These are phyloP conservation scores for Cordyceps farinosa DNA, from an alignment of 2,329 filamentous ascomycete genomes.

Conservation along the genomic window DNA sequence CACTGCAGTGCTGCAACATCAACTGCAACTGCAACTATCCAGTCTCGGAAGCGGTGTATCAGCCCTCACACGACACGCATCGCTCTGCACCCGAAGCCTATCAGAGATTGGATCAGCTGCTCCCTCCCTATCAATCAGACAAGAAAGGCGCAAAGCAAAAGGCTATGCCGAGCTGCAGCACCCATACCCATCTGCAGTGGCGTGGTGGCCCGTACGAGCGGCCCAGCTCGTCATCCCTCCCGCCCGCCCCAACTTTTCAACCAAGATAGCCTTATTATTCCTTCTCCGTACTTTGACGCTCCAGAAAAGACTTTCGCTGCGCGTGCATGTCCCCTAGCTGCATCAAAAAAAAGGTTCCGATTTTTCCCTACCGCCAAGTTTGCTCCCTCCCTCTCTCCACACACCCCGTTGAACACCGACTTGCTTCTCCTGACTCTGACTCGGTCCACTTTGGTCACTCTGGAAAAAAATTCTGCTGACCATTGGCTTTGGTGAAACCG, in stretches of 20 bases:
- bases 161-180: too few relatives aligned
- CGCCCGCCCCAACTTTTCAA: neutral
- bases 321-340: neutral
- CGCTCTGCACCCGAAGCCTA: neutral
- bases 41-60: too few relatives aligned
- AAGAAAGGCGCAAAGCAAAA: neutral
- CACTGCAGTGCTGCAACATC: too few relatives aligned
- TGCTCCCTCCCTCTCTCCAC: neutral
- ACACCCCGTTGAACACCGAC: neutral
- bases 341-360: neutral
- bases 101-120: neutral
- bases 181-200: neutral
- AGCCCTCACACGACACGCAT: too few relatives aligned
- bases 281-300: too few relatives aligned
- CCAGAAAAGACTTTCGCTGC: neutral
- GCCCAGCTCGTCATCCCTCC: neutral
- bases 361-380: constrained; percentile 8
- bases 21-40: too few relatives aligned
- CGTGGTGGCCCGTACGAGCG: constrained; percentile 6
- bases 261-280: neutral
- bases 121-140: neutral
- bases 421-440: constrained; percentile 3
- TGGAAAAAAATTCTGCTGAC: constrained; percentile 2
- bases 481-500: neutral
- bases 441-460: constrained; percentile 15